A percentile compares a stretch with the other conserved stretches of the same genome.
phyloP scores from a whole-genome alignment of 2,329 filamentous ascomycete species.

The Aspergillus fijiensis region DNA sequence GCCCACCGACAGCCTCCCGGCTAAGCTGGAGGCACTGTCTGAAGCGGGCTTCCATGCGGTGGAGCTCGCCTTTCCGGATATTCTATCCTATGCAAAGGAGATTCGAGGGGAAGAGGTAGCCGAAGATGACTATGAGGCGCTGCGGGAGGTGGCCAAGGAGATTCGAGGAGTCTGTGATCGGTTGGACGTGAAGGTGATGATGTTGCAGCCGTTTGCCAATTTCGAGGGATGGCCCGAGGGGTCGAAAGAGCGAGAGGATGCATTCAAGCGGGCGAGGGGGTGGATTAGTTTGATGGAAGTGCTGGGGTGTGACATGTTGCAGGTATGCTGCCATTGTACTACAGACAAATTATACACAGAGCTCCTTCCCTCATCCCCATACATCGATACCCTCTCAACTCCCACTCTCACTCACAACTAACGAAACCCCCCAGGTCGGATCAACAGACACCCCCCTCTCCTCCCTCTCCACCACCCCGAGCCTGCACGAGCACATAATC shows the following conservation, averaged over 20 bases:
- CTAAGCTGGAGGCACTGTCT: slow-evolving; percentile 42
- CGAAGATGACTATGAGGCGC: slow-evolving; percentile 57
- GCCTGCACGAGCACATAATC: slow-evolving; percentile 52
- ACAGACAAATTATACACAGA: no score
- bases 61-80: slow-evolving; percentile 73
- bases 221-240: slow-evolving; percentile 71
- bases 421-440: slow-evolving; percentile 46
- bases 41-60: slow-evolving; percentile 58
- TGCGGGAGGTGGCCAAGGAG: slow-evolving; percentile 55
- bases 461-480: slow-evolving; percentile 48
- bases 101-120: slow-evolving; percentile 46
- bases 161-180: slow-evolving; percentile 57
- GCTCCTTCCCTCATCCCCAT: not conserved
- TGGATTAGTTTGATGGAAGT: slow-evolving; percentile 73
- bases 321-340: slow-evolving; percentile 47
- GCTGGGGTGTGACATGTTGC: slow-evolving; percentile 67
- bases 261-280: slow-evolving; percentile 61
- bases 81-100: slow-evolving; percentile 61
- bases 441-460: slow-evolving; percentile 61
- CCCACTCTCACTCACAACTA: not conserved
- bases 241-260: slow-evolving; percentile 59
- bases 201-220: slow-evolving; percentile 73
- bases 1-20: slow-evolving; percentile 35
- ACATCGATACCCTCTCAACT: no score
- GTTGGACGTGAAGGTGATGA: slow-evolving; percentile 61